phyloP scores from a whole-genome alignment of 495 filamentous ascomycete species.

The Bacidia gigantensis region DNA sequence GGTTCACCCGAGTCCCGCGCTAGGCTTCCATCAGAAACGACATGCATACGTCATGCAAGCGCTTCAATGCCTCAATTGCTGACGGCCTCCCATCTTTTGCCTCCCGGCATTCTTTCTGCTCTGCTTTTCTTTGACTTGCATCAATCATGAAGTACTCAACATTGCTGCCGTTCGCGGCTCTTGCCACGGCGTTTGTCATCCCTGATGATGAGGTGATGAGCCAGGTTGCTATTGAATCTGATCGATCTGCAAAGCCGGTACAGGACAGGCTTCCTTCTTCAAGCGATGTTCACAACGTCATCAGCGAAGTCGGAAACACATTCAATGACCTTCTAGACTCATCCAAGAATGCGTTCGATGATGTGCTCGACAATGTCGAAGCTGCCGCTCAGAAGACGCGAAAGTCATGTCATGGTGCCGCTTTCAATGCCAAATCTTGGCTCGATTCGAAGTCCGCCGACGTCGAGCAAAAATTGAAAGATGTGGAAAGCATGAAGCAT shows the following conservation, averaged over 20 bases:
- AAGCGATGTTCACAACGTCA: conserved; percentile 24
- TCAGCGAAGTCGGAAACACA: conserved; percentile 22
- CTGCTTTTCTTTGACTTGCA: background rate
- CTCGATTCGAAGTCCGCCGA: conserved; percentile 23
- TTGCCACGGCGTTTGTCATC: conserved; percentile 45
- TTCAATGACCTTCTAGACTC: conserved; percentile 24
- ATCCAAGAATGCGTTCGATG: conserved; percentile 33
- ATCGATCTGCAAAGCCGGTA: conserved; percentile 20
- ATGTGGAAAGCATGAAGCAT: conserved; percentile 6
- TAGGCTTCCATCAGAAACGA: background rate
- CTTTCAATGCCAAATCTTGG: conserved; percentile 33
- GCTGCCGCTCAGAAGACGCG: conserved; percentile 23
- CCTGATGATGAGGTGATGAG: conserved; percentile 30
- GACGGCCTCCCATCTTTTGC: background rate
- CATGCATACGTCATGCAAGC: background rate
- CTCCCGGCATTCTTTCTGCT: background rate
- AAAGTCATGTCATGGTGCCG: conserved; percentile 25
- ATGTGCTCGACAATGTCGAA: conserved; percentile 27
- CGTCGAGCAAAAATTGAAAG: conserved; percentile 16
- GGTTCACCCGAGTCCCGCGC: no score
- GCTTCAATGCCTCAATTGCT: background rate
- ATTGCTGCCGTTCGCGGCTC: conserved; percentile 39
- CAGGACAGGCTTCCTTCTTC: conserved; percentile 26
- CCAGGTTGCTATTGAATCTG: conserved; percentile 28
- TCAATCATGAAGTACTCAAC: conserved; percentile 34